Percentiles rank a stretch among this genome's conserved stretches.
These are phyloP conservation scores for Aspergillus terreus DNA, from an alignment of 2,329 filamentous ascomycete species.

Conservation along the genomic window DNA sequence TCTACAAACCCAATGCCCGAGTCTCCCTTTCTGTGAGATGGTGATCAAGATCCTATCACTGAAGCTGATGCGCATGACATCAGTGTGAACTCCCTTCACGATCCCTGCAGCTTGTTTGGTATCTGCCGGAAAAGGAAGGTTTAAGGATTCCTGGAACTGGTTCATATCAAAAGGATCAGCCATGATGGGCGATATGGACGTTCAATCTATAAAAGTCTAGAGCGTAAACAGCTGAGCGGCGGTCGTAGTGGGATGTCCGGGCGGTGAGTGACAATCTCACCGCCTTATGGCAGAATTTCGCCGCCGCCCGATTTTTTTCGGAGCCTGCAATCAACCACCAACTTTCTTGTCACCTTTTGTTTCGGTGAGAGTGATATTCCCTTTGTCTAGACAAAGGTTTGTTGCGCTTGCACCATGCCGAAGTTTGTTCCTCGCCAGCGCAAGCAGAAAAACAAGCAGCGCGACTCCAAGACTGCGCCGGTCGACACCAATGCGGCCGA, in stretches of 20 bases:
- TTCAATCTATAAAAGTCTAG: not conserved
- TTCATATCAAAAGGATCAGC: conserved; percentile 21
- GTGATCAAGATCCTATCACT: conserved; percentile 89
- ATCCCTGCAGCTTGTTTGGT: conserved; percentile 58
- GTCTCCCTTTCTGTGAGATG: conserved; percentile 75
- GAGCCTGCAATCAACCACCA: conserved; percentile 5
- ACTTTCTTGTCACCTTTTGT: conserved; percentile 5
- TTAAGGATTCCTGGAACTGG: conserved; percentile 39
- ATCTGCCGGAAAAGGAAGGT: conserved; percentile 64
- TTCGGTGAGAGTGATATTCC: conserved; percentile 6
- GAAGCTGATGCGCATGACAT: conserved; percentile 70
- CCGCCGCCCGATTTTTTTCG: conserved; percentile 20
- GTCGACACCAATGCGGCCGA: conserved; percentile 48
- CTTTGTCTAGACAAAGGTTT: conserved; percentile 12
- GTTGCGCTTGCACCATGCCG: conserved; percentile 30
- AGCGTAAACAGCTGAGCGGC: too few species aligned
- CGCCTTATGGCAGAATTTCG: conserved; percentile 22
- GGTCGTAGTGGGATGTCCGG: not conserved
- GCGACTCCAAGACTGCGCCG: conserved; percentile 19
- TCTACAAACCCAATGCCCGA: conserved; percentile 81
- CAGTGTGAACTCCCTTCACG: conserved; percentile 67
- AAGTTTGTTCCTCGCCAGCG: conserved; percentile 55
- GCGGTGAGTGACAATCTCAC: conserved; percentile 18
- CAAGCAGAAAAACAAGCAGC: conserved; percentile 51
- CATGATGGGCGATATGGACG: conserved; percentile 16